Conservation (phyloP, 73 alveolate genomes). For the Uronychia binucleata region DNA sequence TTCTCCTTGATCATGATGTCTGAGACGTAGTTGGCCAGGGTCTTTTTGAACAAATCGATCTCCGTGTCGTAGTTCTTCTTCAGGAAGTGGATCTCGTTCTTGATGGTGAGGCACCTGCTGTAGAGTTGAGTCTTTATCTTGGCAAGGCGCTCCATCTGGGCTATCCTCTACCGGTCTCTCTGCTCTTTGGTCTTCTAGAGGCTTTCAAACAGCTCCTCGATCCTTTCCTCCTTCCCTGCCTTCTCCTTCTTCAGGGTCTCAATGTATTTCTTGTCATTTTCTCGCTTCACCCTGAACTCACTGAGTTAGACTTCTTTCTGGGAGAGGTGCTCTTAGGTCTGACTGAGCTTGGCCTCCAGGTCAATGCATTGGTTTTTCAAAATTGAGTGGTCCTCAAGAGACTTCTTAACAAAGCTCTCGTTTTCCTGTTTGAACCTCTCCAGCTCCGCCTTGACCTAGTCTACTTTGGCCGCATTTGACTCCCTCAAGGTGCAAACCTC, state of each 20-base stretch:
- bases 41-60: background rate
- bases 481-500: background rate
- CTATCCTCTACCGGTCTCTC: background rate
- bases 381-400: background rate
- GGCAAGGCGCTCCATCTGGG: background rate
- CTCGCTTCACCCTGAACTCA: background rate
- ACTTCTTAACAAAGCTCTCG: background rate
- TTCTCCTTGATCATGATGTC: background rate
- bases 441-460: background rate
- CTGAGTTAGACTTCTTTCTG: background rate
- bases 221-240: background rate
- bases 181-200: background rate
- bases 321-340: background rate
- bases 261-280: background rate
- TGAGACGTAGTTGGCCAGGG: background rate
- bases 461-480: background rate
- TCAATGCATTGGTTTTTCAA: background rate
- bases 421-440: background rate
- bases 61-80: background rate
- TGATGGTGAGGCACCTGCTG: background rate
- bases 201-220: background rate
- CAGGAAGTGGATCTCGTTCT: background rate
- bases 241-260: background rate
- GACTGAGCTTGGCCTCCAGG: background rate
- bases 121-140: background rate